Evolutionary conservation across 2,329 filamentous ascomycete species (phyloP), one percentile per base, ranked within the genome.

Genomic region (Emergomyces pasteurianus): DNA sequence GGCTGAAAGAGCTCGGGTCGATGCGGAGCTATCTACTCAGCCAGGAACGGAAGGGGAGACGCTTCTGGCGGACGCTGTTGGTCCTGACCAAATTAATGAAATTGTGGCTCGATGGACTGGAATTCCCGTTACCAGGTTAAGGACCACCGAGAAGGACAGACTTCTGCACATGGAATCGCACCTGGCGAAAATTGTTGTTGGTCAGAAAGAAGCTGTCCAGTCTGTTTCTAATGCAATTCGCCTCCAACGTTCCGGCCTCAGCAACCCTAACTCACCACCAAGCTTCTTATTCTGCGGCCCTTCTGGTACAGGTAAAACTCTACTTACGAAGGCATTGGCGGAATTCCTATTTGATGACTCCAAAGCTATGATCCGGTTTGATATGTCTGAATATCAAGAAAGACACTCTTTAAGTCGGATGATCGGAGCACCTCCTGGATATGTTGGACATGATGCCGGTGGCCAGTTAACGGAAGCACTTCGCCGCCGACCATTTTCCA

Each of bases 371-470:
- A 96, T 99, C 69, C 88, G 94, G 46, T 95, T 99, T 78, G 94
- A 99, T 73, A 99, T 99, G 94, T 97, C 92, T 5, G 94, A 99
- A 76, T 99, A 99, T 75, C 95, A 99, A 75, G 94, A 99, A 76
- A 87, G 92, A 5, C 94, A 99, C 74, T 88, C 92, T 0, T 83
- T 99, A 16, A 95, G 90, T 73, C 86, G 94, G 63, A 96, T 99
- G 90, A 99, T 99, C 68, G 94, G 94, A 72, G 92, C 94, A 23
- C 94, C 94, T 23, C 94, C 94, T 4, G 94, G 94, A 65, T 99
- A 99, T 67, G 92, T 99, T 62, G 94, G 94, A 18, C 92, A 99
- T 72, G 94, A 99, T 70, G 86, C 94, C 38, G 94, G 94, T 67
- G 94, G 94, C 59, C 94, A 99, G 74, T 84, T 99, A 59, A 99